Conservation (phyloP, 495 filamentous ascomycete species). For the Ascodesmis nigricans region DNA sequence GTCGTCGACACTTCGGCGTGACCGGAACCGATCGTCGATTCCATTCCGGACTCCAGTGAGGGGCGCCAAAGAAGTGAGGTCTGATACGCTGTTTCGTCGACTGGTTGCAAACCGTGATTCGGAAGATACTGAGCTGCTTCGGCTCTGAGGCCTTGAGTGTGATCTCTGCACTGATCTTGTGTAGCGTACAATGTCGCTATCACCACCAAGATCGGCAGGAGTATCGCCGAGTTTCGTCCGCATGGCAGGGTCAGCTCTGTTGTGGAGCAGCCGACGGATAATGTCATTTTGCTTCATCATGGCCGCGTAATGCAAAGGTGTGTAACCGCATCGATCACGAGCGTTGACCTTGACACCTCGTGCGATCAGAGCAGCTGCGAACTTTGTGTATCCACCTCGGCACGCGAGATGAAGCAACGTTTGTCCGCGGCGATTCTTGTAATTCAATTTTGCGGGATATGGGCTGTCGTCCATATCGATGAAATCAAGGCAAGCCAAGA, state of each 20-base stretch:
- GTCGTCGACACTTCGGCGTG: conserved; percentile 25
- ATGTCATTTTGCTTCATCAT: conserved; percentile 55
- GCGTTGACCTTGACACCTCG: conserved; percentile 57
- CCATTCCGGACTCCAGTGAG: conserved; percentile 31
- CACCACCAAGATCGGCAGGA: conserved; percentile 47
- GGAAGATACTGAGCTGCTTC: conserved; percentile 30
- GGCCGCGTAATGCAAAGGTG: conserved; percentile 66
- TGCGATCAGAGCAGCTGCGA: conserved; percentile 59
- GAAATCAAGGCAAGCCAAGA: conserved; percentile 52
- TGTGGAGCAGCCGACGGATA: conserved; percentile 46
- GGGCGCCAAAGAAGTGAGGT: conserved; percentile 32
- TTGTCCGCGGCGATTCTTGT: conserved; percentile 42
- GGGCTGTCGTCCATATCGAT: conserved; percentile 59
- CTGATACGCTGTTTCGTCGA: conserved; percentile 42
- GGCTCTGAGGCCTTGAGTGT: conserved; percentile 36
- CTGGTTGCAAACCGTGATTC: conserved; percentile 30
- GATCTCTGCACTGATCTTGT: conserved; percentile 22
- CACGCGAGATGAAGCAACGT: conserved; percentile 67
- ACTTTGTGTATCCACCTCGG: conserved; percentile 48
- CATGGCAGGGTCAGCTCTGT: conserved; percentile 47
- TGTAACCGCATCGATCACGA: conserved; percentile 60
- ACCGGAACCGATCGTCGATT: conserved; percentile 24
- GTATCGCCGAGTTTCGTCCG: conserved; percentile 51
- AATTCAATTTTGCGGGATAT: conserved; percentile 40
- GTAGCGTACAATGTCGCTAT: conserved; percentile 28